phyloP scores from a whole-genome alignment of 106 monocot species.

The Xerophyta viscosa region DNA sequence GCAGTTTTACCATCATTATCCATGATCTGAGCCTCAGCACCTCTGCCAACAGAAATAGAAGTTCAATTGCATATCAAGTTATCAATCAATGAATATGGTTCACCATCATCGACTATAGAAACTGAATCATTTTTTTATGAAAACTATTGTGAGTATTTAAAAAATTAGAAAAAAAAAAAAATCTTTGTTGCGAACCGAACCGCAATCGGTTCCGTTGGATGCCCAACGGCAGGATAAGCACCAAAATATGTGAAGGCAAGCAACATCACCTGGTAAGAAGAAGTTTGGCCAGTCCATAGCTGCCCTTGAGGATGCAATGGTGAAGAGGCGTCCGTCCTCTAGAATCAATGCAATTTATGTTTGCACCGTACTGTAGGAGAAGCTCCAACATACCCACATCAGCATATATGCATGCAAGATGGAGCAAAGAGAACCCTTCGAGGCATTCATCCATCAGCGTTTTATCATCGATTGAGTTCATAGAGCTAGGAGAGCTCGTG shows the following conservation, averaged over 20 bases:
- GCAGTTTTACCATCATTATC: constrained; percentile 5
- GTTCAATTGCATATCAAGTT: background rate
- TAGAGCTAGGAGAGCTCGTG: constrained; percentile 18
- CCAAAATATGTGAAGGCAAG: background rate
- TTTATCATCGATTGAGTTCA: constrained; percentile 26
- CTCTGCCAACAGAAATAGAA: background rate
- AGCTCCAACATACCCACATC: constrained; percentile 96
- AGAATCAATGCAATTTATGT: constrained; percentile 52
- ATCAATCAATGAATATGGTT: background rate
- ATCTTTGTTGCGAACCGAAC: too few species aligned
- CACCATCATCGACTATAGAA: too few species aligned
- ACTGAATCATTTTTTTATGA: too few species aligned
- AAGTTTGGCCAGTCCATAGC: constrained; percentile 41
- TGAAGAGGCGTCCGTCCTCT: constrained; percentile 79
- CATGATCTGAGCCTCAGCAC: constrained; percentile 4
- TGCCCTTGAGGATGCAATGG: constrained; percentile 71
- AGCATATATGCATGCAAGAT: constrained; percentile 78
- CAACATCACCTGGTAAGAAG: constrained; percentile 66
- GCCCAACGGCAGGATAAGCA: too few species aligned
- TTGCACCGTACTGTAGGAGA: constrained; percentile 94
- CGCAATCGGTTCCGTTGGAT: too few species aligned
- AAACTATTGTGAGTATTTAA: background rate
- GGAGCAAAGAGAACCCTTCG: constrained; percentile 83
- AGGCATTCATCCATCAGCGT: constrained; percentile 26
- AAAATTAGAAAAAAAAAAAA: background rate